phyloP scores from a whole-genome alignment of 257 asterid genomes.

The Solanum sparsipilum region DNA sequence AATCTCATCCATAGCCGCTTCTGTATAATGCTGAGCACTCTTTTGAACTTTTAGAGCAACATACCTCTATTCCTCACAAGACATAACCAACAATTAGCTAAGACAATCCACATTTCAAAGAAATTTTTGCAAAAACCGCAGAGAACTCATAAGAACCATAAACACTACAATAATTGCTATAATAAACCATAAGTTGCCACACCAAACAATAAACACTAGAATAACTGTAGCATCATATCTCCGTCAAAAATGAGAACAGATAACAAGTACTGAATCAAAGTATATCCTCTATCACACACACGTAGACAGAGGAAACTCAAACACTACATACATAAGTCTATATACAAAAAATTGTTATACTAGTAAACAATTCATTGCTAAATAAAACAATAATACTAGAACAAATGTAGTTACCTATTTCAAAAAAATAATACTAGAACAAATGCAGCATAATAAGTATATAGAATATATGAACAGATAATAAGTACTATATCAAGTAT shows the following conservation, averaged over 20 bases:
- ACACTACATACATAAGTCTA: neutral
- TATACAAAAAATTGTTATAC: neutral
- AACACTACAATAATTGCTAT: neutral
- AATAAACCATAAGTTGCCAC: neutral
- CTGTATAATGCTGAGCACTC: conserved; percentile 92
- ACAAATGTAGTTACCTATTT: too few relatives aligned
- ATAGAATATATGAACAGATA: neutral
- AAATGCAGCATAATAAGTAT: neutral
- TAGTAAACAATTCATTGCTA: neutral
- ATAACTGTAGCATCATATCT: neutral
- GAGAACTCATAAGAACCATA: neutral
- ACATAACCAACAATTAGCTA: neutral
- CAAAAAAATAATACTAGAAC: neutral
- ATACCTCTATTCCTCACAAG: conserved; percentile 18
- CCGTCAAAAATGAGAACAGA: neutral
- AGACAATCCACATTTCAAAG: neutral
- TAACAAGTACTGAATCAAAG: neutral
- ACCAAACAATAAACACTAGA: neutral
- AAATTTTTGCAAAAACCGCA: neutral
- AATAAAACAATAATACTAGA: neutral
- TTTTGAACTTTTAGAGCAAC: conserved; percentile 92
- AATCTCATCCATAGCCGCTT: conserved; percentile 97
- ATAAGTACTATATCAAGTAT: neutral
- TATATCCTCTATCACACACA: neutral
- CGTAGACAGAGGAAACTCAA: neutral